Base-by-base conservation (phyloP, 83 land plant species). In the Picea abies region DNA sequence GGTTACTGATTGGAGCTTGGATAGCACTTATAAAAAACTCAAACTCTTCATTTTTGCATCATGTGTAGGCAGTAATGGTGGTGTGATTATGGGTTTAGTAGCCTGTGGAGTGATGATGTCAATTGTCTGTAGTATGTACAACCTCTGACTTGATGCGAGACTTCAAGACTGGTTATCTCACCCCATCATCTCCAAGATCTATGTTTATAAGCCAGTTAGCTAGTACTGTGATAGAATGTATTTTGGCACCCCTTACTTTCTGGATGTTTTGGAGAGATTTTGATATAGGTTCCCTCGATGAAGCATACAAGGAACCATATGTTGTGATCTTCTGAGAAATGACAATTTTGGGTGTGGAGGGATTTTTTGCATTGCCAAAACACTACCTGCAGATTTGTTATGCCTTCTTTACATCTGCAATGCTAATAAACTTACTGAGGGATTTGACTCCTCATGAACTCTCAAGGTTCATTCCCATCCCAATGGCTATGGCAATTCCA, bases 401-500 rank as follows among this genome's bases (percentile, higher is more conserved):
- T 32, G 35, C 35, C 35, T 32, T 32, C 35, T 32, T 32, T 32
- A 32, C 35, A 32, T 32, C 35, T 32, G 35, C 35, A 32, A 32
- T 32, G 35, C 35, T 32, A 32, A 32, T 32, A 32, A 32, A 32
- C 35, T 32, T 32, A 32, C 35, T 32, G 35, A 32, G 35, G 35
- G 35, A 32, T 32, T 32, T 32, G 35, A 82, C 88, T 4, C 94
- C 95, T 3, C 76, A 71, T 49, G 88, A 84, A 19, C 64, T 93
- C 15, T 88, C 95, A 14, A 85, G 75, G 75, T 93, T 81, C 66
- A 93, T 93, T 63, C 95, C 95, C 7, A 91, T 93, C 25, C 95
- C 95, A 35, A 93, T 93, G 95, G 95, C 93, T 2, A 91, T 93
- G 95, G 93, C 92, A 23, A 85, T 91, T 20, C 95, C 95, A 20